Conservation (phyloP, 2,329 filamentous ascomycete genomes). For the Zymoseptoria crescenta region DNA sequence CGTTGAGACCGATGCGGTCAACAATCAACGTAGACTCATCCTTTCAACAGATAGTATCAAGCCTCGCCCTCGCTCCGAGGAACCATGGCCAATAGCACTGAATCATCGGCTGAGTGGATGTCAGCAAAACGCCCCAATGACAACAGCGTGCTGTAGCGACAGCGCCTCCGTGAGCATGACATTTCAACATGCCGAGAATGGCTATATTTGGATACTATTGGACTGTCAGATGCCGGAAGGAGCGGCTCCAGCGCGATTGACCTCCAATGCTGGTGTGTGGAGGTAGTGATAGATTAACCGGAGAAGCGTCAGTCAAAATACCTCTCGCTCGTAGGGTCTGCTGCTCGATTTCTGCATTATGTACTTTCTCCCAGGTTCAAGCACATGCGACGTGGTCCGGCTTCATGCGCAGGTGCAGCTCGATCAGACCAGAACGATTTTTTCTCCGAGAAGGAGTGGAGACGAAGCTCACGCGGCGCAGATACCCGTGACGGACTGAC, state of each 20-base stretch:
- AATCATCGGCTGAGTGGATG: neutral
- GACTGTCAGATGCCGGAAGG: neutral
- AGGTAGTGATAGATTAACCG: neutral
- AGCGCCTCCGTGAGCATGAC: neutral
- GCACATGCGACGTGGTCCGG: no score
- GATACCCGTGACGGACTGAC: neutral
- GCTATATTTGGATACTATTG: neutral
- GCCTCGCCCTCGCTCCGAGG: neutral
- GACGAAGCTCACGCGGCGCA: neutral
- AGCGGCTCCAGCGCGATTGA: neutral
- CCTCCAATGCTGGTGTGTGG: neutral
- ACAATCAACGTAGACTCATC: neutral
- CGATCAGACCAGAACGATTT: neutral
- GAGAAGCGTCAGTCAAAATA: neutral
- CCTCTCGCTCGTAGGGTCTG: neutral
- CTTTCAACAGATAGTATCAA: neutral
- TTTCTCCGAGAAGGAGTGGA: neutral
- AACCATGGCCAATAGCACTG: neutral
- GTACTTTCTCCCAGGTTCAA: neutral
- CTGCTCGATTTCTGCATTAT: neutral
- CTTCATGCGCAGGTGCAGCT: neutral
- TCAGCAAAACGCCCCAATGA: neutral
- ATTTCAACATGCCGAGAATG: neutral
- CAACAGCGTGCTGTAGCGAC: neutral
- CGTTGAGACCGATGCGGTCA: neutral